Percentiles rank a stretch among this genome's conserved stretches.
phyloP scores from a whole-genome alignment of 805 yeast genomes.

The Nakazawaea sp. region DNA sequence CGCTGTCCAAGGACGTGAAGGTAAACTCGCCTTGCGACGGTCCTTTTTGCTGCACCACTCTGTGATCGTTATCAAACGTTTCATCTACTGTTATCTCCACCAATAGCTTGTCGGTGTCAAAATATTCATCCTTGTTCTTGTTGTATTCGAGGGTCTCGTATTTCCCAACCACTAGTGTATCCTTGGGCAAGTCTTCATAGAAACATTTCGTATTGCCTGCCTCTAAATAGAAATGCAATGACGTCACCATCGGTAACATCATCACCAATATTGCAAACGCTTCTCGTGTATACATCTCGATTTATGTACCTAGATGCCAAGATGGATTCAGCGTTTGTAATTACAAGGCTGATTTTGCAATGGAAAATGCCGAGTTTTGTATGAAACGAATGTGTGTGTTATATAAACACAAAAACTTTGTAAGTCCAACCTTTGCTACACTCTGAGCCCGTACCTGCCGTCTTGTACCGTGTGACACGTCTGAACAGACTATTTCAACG shows the following conservation, averaged over 20 bases:
- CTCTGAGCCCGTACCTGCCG: no score
- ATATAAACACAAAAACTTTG: no score
- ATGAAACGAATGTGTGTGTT: no score
- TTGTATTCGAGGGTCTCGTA: slow-evolving; percentile 63
- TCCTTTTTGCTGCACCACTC: slow-evolving; percentile 66
- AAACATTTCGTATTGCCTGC: slow-evolving; percentile 80
- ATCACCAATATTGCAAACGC: no score
- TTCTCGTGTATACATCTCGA: no score
- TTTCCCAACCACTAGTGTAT: slow-evolving; percentile 75
- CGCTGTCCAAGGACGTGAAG: slow-evolving; percentile 66
- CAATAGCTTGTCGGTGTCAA: slow-evolving; percentile 36
- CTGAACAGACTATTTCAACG: no score
- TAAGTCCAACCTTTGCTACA: no score
- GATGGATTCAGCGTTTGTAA: no score
- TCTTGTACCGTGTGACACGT: no score
- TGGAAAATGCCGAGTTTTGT: no score
- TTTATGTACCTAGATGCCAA: no score
- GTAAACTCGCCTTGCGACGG: slow-evolving; percentile 63
- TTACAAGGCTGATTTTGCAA: no score
- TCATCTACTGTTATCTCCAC: slow-evolving; percentile 66
- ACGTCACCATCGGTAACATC: slow-evolving; percentile 2
- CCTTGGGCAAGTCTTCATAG: slow-evolving; percentile 69
- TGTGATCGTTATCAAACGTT: slow-evolving; percentile 70
- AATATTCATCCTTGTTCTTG: slow-evolving; percentile 23
- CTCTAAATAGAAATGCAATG: slow-evolving; percentile 72